phyloP scores from a whole-genome alignment of 2,329 filamentous ascomycete genomes.

The Didymella arachidicola region DNA sequence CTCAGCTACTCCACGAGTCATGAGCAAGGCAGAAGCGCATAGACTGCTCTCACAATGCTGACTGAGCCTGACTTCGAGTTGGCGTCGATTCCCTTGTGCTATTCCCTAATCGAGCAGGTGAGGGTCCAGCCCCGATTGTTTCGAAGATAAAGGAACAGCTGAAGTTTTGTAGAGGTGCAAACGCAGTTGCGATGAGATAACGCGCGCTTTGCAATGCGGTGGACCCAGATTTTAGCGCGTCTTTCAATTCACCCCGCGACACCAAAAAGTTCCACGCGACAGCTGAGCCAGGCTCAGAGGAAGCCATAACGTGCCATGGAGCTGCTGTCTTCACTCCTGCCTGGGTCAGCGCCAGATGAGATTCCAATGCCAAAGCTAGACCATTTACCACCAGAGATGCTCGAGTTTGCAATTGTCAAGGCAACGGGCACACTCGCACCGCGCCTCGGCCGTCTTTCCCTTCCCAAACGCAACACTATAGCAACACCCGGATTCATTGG shows the following conservation, averaged over 20 bases:
- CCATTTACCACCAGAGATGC: slow-evolving; percentile 52
- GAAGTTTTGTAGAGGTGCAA: too few species aligned
- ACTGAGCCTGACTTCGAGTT: neutral
- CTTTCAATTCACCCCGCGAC: slow-evolving; percentile 10
- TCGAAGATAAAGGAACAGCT: too few species aligned
- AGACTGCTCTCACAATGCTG: slow-evolving; percentile 3
- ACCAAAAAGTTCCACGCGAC: slow-evolving; percentile 16
- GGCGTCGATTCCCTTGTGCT: neutral
- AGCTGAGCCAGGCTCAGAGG: neutral
- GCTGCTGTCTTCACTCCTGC: slow-evolving; percentile 11
- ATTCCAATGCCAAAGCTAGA: slow-evolving; percentile 23
- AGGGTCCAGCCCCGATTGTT: neutral
- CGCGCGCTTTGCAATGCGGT: neutral
- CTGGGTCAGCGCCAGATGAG: slow-evolving; percentile 1
- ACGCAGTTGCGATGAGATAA: slow-evolving; percentile 1
- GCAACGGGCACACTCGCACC: slow-evolving; percentile 56
- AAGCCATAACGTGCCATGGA: slow-evolving; percentile 7
- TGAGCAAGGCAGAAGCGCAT: slow-evolving; percentile 2
- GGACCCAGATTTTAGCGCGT: slow-evolving; percentile 21
- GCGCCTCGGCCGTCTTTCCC: slow-evolving; percentile 71
- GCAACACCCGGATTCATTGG: slow-evolving; percentile 84
- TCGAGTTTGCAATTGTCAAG: slow-evolving; percentile 55
- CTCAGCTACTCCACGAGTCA: neutral
- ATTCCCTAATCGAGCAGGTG: neutral
- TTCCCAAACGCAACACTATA: slow-evolving; percentile 70